Evolutionary conservation across 345 rosid species (phyloP), one percentile per base, ranked within the genome.

Genomic region (Isatis tinctoria): DNA sequence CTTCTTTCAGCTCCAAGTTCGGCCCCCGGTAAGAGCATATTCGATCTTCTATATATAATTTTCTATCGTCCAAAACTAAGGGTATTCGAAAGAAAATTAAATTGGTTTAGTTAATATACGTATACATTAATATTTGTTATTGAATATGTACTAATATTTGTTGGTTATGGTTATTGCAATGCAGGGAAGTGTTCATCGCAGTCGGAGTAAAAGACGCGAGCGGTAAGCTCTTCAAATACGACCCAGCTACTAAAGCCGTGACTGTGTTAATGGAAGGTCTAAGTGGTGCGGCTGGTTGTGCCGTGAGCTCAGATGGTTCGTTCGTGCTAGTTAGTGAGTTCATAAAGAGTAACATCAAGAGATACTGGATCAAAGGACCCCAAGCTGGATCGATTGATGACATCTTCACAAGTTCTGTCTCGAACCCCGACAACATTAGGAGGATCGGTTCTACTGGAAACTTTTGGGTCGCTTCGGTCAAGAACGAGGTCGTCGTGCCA

Each of bases 1-100:
- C 81, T 4, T 85, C 83, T 48, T 75, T 79, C 65, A 83, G 85
- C 72, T 41, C 84, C 6, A 54, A 77, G 16, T 77, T 77, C 22
- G 10, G 20, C 13, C 80, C 80, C 4, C 2, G 58, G 74, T 76
- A 75, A 75, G 3, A 3, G 17, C 17, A 3, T 17, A 2, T 26
- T 41, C 20, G 10, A 27, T 64, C 68, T 39, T 13, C 9, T 39
- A 14, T 14, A 17, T 24, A 24, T 5, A 24, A 1, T n/a, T 37
- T 9, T 60, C 0, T 37, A 2, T 59, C 44, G 5, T 28, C 0
- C n/a, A n/a, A n/a, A n/a, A n/a, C n/a, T n/a, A n/a, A n/a, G n/a
- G n/a, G n/a, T n/a, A n/a, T n/a, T n/a, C n/a, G n/a, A n/a, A n/a
- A n/a, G n/a, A n/a, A n/a, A n/a, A n/a, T n/a, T n/a, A n/a, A n/a